Percentiles rank a stretch among this genome's conserved stretches.
Evolutionary conservation across 495 filamentous ascomycete species (phyloP).

Genomic region (Hypomontagnella submonticulosa): DNA sequence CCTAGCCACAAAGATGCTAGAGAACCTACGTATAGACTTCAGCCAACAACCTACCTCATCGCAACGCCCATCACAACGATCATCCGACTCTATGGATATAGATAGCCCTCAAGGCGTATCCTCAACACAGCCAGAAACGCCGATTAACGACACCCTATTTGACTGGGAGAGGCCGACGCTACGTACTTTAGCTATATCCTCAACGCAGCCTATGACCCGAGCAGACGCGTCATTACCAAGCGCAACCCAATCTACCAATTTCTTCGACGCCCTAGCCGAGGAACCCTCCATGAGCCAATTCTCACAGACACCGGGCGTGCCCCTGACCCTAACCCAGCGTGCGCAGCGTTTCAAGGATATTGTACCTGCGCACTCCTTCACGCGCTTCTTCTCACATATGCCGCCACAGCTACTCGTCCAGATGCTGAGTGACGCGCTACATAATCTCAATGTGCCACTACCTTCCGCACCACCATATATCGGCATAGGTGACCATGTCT

Average conservation of each 20-base stretch:
- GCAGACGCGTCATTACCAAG: conserved; percentile 46
- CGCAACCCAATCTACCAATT: conserved; percentile 49
- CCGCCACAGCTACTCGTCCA: conserved; percentile 81
- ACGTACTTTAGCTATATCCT: conserved; percentile 64
- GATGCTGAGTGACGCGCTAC: conserved; percentile 81
- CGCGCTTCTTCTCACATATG: conserved; percentile 90
- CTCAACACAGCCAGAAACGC: conserved; percentile 84
- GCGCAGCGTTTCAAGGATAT: conserved; percentile 91
- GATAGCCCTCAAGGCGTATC: conserved; percentile 59
- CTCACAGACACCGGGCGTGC: conserved; percentile 80
- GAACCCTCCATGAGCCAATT: conserved; percentile 96
- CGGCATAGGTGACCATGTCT: conserved; percentile 58
- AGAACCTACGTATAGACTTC: conserved; percentile 92
- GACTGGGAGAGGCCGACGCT: conserved; percentile 76
- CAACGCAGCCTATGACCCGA: conserved; percentile 61
- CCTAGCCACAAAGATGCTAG: conserved; percentile 92
- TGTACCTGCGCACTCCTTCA: conserved; percentile 78
- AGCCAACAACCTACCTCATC: conserved; percentile 70
- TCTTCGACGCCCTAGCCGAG: conserved; percentile 76
- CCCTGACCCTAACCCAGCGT: conserved; percentile 82
- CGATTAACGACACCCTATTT: conserved; percentile 73
- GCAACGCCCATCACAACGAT: conserved; percentile 55
- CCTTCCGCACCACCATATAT: conserved; percentile 56
- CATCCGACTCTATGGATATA: conserved; percentile 65
- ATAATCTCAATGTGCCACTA: conserved; percentile 82